Evolutionary conservation across 148 eudicot species (phyloP).

Genomic region (Nyssa sinensis): DNA sequence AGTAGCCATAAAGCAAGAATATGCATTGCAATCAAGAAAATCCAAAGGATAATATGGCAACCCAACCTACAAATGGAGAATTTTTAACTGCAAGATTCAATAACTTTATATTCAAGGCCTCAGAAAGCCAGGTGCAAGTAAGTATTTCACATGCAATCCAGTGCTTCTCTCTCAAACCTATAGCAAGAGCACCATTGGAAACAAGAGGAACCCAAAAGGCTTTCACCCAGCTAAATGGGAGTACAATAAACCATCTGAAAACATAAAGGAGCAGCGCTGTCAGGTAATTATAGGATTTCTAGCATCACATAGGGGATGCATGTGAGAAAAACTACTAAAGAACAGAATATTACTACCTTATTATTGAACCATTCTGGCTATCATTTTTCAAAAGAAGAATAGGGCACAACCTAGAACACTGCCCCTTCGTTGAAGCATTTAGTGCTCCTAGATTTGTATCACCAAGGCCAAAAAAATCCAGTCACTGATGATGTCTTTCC

Average conservation of each 20-base stretch:
- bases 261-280: constrained; percentile 1
- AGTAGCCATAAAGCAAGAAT: constrained; percentile 47
- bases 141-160: constrained; percentile 84
- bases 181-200: constrained; percentile 71
- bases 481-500: constrained; percentile 47
- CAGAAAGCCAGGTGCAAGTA: constrained; percentile 12
- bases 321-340: too few relatives aligned
- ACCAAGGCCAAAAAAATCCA: constrained; percentile 55
- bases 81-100: too few relatives aligned
- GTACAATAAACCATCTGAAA: constrained; percentile 82
- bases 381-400: constrained; percentile 58
- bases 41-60: constrained; percentile 74
- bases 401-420: constrained; percentile 56
- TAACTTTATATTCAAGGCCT: too few relatives aligned
- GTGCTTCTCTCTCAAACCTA: too few relatives aligned
- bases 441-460: constrained; percentile 20
- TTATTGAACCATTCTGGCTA: constrained; percentile 32
- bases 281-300: background rate
- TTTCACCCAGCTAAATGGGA: constrained; percentile 87
- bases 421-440: constrained; percentile 23
- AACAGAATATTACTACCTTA: constrained; percentile 46
- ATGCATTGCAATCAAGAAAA: constrained; percentile 76
- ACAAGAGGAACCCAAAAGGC: constrained; percentile 75
- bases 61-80: constrained; percentile 52
- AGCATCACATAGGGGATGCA: too few relatives aligned